phyloP scores from a whole-genome alignment of 1,284 basidiomycete genomes.

The Sanghuangporus weigelae region DNA sequence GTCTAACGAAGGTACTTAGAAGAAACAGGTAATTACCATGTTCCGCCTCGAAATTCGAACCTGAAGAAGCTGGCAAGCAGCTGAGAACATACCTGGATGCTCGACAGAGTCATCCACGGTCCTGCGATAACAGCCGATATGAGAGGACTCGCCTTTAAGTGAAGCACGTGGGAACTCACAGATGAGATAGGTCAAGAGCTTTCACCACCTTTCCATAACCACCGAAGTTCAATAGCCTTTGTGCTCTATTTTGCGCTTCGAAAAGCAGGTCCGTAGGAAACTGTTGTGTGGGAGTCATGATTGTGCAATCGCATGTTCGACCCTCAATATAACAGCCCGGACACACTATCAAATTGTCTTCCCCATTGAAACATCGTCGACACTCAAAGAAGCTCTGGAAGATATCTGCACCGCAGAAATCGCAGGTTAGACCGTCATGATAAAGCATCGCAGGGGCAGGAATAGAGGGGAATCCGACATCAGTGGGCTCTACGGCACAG shows the following conservation, averaged over 20 bases:
- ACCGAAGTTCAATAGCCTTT: slow-evolving; percentile 19
- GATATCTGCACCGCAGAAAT: slow-evolving; percentile 72
- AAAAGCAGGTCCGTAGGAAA: slow-evolving; percentile 38
- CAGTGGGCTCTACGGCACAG: neutral
- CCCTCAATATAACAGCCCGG: slow-evolving; percentile 72
- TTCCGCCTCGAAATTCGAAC: slow-evolving; percentile 19
- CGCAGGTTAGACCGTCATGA: slow-evolving; percentile 43
- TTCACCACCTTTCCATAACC: slow-evolving; percentile 12
- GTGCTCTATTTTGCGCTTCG: slow-evolving; percentile 35
- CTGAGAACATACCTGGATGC: slow-evolving; percentile 22
- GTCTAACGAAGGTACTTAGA: neutral
- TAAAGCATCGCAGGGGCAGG: neutral
- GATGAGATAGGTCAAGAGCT: slow-evolving; percentile 18
- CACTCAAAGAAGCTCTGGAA: slow-evolving; percentile 78
- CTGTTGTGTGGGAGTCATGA: slow-evolving; percentile 55
- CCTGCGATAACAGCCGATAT: neutral
- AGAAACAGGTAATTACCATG: slow-evolving; percentile 19
- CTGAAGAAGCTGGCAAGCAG: slow-evolving; percentile 22
- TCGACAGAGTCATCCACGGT: neutral
- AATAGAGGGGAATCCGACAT: neutral
- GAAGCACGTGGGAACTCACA: neutral
- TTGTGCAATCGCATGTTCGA: slow-evolving; percentile 52
- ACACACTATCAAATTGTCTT: slow-evolving; percentile 51
- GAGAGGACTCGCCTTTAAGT: neutral
- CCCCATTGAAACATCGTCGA: slow-evolving; percentile 30